phyloP scores from a whole-genome alignment of 2,329 filamentous ascomycete genomes.

The Cladosporium sp. region DNA sequence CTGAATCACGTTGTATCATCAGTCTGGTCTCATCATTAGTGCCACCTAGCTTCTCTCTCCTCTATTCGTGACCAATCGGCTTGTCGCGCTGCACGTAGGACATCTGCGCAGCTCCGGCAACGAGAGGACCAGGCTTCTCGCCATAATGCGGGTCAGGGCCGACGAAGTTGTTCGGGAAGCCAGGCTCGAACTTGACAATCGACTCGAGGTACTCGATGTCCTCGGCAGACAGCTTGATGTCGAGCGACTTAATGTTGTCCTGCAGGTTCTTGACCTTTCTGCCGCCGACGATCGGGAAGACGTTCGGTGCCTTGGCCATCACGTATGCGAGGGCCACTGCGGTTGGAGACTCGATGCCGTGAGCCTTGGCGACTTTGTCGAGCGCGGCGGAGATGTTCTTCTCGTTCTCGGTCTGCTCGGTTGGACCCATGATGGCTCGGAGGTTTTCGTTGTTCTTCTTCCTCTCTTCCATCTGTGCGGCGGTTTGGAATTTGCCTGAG shows the following conservation, averaged over 20 bases:
- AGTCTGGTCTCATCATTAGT: background rate
- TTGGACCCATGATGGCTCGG: slow-evolving; percentile 27
- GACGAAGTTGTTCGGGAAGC: slow-evolving; percentile 66
- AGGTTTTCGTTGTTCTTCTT: slow-evolving; percentile 40
- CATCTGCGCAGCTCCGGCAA: slow-evolving; percentile 32
- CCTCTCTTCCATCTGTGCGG: slow-evolving; percentile 48
- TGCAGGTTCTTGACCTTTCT: slow-evolving; percentile 69
- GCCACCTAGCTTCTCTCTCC: background rate
- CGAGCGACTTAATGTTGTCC: slow-evolving; percentile 68
- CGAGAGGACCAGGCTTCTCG: slow-evolving; percentile 28
- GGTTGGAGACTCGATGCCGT: slow-evolving; percentile 44
- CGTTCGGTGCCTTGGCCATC: slow-evolving; percentile 68
- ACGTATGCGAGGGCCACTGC: slow-evolving; percentile 65
- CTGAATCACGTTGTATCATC: background rate
- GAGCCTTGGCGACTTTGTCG: slow-evolving; percentile 58
- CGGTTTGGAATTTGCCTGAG: slow-evolving; percentile 44
- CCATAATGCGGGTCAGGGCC: slow-evolving; percentile 34
- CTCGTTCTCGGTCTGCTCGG: slow-evolving; percentile 46
- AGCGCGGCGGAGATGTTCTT: slow-evolving; percentile 57
- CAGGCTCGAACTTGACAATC: slow-evolving; percentile 62
- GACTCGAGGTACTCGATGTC: slow-evolving; percentile 68
- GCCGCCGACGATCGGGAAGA: slow-evolving; percentile 70
- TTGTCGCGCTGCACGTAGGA: slow-evolving; percentile 30
- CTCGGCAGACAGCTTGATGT: slow-evolving; percentile 57
- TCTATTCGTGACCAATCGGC: slow-evolving; percentile 36